Conservation (phyloP, 768 basidiomycete genomes). For the Lentinus brumalis region DNA sequence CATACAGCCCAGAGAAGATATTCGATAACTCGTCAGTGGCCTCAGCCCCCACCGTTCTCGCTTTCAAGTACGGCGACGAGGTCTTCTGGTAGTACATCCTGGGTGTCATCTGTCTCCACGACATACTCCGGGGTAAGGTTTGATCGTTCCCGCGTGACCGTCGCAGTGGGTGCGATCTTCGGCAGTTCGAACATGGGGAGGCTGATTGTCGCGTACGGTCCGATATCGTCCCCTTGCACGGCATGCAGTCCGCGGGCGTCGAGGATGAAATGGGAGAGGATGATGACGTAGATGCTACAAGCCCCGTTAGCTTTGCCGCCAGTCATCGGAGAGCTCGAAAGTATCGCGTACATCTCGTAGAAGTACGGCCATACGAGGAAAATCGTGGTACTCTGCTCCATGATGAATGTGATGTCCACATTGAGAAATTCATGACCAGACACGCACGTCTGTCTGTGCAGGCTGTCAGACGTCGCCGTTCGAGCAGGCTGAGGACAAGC, state of each 20-base stretch:
- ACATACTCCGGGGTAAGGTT: no score
- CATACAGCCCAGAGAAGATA: no score
- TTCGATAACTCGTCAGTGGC: no score
- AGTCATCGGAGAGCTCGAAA: not conserved
- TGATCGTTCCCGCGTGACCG: no score
- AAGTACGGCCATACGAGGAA: slow-evolving; percentile 1
- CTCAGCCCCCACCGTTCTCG: no score
- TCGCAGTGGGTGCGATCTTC: no score
- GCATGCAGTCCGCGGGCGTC: not conserved
- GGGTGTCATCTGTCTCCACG: no score
- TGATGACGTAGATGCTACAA: not conserved
- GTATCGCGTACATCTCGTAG: not conserved
- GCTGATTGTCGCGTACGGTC: not conserved
- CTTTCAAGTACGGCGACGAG: no score
- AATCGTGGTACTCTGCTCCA: not conserved
- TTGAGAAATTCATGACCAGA: not conserved
- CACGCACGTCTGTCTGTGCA: not conserved
- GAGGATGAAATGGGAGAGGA: slow-evolving; percentile 1
- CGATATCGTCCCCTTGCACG: not conserved
- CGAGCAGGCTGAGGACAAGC: not conserved
- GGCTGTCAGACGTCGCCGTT: no score
- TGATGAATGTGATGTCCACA: not conserved
- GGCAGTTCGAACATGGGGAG: not conserved
- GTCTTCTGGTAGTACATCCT: no score
- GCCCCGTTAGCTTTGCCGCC: no score